These are phyloP conservation scores for Suhomyces yuchorum DNA, from an alignment of 1,139 yeast genomes.

Conservation along the genomic window DNA sequence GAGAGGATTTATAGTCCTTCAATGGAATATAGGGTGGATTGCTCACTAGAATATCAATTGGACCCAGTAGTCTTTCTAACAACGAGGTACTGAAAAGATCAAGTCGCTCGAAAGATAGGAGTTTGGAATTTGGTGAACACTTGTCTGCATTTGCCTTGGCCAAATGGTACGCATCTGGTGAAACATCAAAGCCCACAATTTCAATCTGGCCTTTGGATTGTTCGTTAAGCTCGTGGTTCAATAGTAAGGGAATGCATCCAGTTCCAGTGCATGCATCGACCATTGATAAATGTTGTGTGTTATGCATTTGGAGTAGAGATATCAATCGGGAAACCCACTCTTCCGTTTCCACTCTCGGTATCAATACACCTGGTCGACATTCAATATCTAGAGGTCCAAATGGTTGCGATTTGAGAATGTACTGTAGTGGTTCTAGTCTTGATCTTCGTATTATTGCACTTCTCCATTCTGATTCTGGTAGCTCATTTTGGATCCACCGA, in stretches of 20 bases:
- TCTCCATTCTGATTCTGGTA: slow-evolving; percentile 38
- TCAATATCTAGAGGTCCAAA: slow-evolving; percentile 67
- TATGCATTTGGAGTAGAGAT: background rate
- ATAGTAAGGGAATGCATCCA: slow-evolving; percentile 76
- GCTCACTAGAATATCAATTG: slow-evolving; percentile 61
- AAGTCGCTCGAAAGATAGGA: slow-evolving; percentile 20
- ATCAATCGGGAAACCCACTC: slow-evolving; percentile 68
- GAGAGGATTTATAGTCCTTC: slow-evolving; percentile 37
- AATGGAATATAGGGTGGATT: slow-evolving; percentile 88
- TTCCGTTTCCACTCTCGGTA: slow-evolving; percentile 96
- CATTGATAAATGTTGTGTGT: slow-evolving; percentile 13
- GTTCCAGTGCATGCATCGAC: slow-evolving; percentile 74
- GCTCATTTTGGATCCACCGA: slow-evolving; percentile 44
- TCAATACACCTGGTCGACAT: slow-evolving; percentile 69
- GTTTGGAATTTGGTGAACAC: slow-evolving; percentile 4
- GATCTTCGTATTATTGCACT: slow-evolving; percentile 43
- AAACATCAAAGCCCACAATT: slow-evolving; percentile 62
- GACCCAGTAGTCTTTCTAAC: background rate
- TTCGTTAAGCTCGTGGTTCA: slow-evolving; percentile 37
- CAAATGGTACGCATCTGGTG: slow-evolving; percentile 53
- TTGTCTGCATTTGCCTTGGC: slow-evolving; percentile 47
- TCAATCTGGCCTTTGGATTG: slow-evolving; percentile 15
- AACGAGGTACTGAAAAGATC: slow-evolving; percentile 10
- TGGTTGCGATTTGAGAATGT: slow-evolving; percentile 83
- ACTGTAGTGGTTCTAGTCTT: slow-evolving; percentile 69